Evolutionary conservation across 163 green algal genomes (phyloP).

Genomic region (Trebouxia gelatinosa): DNA sequence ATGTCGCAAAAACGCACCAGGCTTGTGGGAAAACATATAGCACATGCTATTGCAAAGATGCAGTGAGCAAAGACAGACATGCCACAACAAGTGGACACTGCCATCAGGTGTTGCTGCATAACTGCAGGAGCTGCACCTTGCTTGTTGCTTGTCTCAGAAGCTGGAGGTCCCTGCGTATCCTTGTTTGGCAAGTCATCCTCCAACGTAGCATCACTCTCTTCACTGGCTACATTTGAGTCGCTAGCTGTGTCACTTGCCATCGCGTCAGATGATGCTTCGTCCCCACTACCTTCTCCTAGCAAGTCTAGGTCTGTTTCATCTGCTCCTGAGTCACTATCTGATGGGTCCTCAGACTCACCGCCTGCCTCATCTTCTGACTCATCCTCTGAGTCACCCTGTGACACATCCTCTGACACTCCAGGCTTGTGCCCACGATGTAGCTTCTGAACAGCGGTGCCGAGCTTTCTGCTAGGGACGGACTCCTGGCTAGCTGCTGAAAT

Average conservation of each 20-base stretch:
- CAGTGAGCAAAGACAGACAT: no score
- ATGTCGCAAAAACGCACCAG: no score
- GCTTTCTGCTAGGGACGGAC: neutral
- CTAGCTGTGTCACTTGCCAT: neutral
- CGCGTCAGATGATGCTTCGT: neutral
- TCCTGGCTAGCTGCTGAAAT: conserved; percentile 26
- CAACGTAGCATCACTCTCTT: neutral
- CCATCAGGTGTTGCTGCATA: no score
- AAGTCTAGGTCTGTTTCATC: neutral
- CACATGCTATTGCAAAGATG: no score
- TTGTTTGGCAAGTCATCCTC: neutral
- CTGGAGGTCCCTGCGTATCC: no score
- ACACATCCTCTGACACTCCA: neutral
- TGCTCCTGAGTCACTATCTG: neutral
- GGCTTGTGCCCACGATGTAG: neutral
- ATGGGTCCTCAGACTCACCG: neutral
- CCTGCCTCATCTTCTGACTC: neutral
- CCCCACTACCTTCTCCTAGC: neutral
- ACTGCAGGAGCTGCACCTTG: no score
- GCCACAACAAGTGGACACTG: no score
- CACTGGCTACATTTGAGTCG: neutral
- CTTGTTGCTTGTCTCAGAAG: no score
- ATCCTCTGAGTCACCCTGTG: neutral
- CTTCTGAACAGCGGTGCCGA: neutral
- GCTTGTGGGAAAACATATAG: no score